Evolutionary conservation across 2,329 filamentous ascomycete species (phyloP).

Genomic region (Botrytis aclada): DNA sequence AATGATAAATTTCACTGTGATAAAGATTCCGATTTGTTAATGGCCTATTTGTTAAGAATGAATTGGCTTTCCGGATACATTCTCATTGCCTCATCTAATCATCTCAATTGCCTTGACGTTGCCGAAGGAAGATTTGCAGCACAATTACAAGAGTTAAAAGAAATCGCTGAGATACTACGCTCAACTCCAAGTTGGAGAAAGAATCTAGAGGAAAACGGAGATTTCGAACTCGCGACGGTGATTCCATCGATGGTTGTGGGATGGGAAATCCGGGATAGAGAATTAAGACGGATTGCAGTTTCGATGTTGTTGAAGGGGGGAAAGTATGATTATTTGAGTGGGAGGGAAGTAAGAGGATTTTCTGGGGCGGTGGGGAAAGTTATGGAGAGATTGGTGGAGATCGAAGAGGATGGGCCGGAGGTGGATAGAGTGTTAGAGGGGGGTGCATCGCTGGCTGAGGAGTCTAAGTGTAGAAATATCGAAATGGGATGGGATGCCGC

Average conservation of each 20-base stretch:
- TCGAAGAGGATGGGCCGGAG: constrained; percentile 5
- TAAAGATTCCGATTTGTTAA: neutral
- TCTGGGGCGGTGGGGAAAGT: constrained; percentile 1
- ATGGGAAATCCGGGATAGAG: constrained; percentile 28
- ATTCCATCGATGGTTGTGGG: constrained; percentile 30
- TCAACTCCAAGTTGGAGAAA: neutral
- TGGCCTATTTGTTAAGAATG: constrained; percentile 9
- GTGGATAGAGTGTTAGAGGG: neutral
- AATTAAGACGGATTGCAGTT: constrained; percentile 26
- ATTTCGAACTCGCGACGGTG: constrained; percentile 31
- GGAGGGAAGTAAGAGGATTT: neutral
- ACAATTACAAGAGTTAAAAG: constrained; percentile 9
- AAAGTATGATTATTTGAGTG: neutral
- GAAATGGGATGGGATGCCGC: constrained; percentile 6
- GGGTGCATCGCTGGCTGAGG: neutral
- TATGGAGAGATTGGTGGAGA: constrained; percentile 7
- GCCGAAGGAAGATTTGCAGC: neutral
- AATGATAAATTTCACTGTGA: constrained; percentile 20
- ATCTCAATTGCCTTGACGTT: neutral
- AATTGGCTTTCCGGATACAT: constrained; percentile 16
- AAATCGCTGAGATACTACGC: neutral
- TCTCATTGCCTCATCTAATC: constrained; percentile 10
- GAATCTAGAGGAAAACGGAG: constrained; percentile 24
- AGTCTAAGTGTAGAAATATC: neutral
- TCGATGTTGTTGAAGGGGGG: constrained; percentile 23